Conservation (phyloP, 768 basidiomycete species). For the Boletus subcaerulescens region DNA sequence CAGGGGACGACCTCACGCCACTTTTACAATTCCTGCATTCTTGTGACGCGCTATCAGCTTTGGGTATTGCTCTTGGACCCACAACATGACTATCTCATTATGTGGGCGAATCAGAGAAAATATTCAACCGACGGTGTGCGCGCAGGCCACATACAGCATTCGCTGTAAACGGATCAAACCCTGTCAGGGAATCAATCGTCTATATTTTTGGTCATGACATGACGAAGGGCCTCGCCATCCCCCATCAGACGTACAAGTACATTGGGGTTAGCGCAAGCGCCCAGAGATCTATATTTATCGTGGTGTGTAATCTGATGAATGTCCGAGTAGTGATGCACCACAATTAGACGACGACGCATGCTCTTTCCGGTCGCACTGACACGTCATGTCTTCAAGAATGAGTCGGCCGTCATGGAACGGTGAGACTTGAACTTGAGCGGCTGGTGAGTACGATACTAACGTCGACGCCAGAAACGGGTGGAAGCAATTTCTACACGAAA, state of each 20-base stretch:
- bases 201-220: not conserved
- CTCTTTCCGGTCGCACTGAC: not conserved
- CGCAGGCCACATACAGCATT: too few relatives aligned
- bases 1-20: conserved; percentile 17
- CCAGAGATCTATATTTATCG: too few relatives aligned
- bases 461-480: not conserved
- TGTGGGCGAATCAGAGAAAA: not conserved
- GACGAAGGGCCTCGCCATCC: too few relatives aligned
- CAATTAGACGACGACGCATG: too few relatives aligned
- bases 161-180: conserved; percentile 2
- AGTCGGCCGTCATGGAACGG: not conserved
- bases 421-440: not conserved
- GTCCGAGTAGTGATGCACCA: too few relatives aligned
- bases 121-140: not conserved
- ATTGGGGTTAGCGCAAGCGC: too few relatives aligned
- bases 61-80: conserved; percentile 14
- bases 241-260: too few relatives aligned
- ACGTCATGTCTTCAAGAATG: not conserved
- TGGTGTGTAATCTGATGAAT: not conserved
- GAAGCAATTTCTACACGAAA: not conserved
- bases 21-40: conserved; percentile 12
- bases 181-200: conserved; percentile 4
- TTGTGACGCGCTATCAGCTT: not conserved
- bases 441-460: too few relatives aligned
- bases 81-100: conserved; percentile 2